phyloP scores from a whole-genome alignment of 2,329 filamentous ascomycete genomes.

The Colletotrichum chrysophilum region DNA sequence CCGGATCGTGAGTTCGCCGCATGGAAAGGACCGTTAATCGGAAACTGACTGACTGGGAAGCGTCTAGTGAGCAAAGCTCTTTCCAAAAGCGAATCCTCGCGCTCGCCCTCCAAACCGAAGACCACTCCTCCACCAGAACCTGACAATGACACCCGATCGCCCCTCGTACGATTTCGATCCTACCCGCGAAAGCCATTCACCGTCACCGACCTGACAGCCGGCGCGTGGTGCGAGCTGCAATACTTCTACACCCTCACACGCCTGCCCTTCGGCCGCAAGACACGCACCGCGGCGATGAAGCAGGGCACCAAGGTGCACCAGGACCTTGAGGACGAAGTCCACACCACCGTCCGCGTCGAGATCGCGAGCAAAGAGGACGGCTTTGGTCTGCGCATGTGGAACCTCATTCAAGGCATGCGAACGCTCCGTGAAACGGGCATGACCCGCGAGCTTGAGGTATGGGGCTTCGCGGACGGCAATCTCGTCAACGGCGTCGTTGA shows the following conservation, averaged over 20 bases:
- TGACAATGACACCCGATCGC: constrained; percentile 49
- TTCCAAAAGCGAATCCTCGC: constrained; percentile 24
- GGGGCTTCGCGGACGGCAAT: constrained; percentile 83
- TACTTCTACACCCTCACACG: constrained; percentile 86
- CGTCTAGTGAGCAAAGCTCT: constrained; percentile 63
- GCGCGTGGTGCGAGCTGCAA: constrained; percentile 95
- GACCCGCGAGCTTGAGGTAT: constrained; percentile 81
- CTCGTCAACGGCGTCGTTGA: constrained; percentile 92
- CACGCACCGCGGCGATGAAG: constrained; percentile 82
- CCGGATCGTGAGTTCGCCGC: constrained; percentile 55
- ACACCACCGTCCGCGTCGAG: constrained; percentile 76
- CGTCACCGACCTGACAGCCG: constrained; percentile 86
- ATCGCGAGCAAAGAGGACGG: constrained; percentile 78
- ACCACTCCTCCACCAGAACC: constrained; percentile 19
- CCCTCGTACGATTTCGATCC: constrained; percentile 79
- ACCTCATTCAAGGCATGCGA: constrained; percentile 83
- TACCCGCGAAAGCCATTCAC: constrained; percentile 80
- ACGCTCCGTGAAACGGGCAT: constrained; percentile 73
- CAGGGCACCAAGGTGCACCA: constrained; percentile 81
- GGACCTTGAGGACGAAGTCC: constrained; percentile 83
- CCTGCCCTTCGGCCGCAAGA: constrained; percentile 73
- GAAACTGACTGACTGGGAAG: constrained; percentile 68
- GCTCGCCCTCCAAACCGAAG: constrained; percentile 18
- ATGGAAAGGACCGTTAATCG: constrained; percentile 2
- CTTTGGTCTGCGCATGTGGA: constrained; percentile 87